Percentiles rank a stretch among this genome's conserved stretches.
Conservation (phyloP, 164 flowering plant species). For the Hamamelis virginiana region DNA sequence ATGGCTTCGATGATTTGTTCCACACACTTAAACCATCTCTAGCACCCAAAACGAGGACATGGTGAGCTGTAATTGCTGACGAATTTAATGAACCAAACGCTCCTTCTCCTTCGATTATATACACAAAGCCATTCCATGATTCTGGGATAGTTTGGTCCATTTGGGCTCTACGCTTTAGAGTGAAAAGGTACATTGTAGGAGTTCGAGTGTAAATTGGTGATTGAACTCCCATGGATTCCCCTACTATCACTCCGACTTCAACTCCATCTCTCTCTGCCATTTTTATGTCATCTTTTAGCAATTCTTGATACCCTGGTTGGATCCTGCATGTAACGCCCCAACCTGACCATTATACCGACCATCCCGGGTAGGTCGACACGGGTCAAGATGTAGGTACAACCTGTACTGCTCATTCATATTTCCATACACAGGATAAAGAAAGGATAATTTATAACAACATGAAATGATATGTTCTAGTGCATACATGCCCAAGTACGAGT, state of each 20-base stretch:
- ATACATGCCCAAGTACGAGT: too few species aligned
- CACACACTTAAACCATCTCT: constrained; percentile 79
- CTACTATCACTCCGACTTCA: constrained; percentile 75
- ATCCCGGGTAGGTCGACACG: too few species aligned
- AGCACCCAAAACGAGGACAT: constrained; percentile 60
- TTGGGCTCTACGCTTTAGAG: constrained; percentile 55
- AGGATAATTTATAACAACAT: too few species aligned
- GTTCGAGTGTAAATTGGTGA: constrained; percentile 87
- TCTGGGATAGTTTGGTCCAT: constrained; percentile 63
- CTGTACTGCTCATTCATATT: too few species aligned
- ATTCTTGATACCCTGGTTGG: constrained; percentile 77
- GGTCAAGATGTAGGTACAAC: too few species aligned
- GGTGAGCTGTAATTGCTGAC: constrained; percentile 47
- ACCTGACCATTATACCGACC: too few species aligned
- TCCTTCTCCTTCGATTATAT: constrained; percentile 81
- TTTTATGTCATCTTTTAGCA: constrained; percentile 48
- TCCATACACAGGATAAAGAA: too few species aligned
- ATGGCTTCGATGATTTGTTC: constrained; percentile 60
- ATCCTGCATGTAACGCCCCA: too few species aligned
- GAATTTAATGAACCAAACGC: constrained; percentile 48
- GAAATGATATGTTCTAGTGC: too few species aligned
- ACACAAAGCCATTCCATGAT: constrained; percentile 71
- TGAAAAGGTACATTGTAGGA: constrained; percentile 85
- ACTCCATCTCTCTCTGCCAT: constrained; percentile 68
- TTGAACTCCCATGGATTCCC: constrained; percentile 74